Conservation (phyloP, 2,329 filamentous ascomycete species). For the Colletotrichum sublineola region DNA sequence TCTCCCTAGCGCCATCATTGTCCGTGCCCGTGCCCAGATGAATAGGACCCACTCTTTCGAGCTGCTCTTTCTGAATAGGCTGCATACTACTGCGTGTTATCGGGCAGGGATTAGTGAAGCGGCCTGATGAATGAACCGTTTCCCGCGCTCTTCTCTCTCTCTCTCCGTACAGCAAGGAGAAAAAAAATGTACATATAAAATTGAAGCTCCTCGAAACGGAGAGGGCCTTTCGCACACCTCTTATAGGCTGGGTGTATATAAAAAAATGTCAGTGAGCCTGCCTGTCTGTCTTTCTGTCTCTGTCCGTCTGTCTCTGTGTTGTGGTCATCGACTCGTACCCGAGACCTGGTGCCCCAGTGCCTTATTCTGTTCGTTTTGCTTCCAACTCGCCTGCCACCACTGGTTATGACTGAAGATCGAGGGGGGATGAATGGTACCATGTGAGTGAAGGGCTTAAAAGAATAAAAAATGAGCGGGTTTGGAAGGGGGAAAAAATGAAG, state of each 20-base stretch:
- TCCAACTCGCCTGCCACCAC: not conserved
- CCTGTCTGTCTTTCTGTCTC: not conserved
- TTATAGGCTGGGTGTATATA: not conserved
- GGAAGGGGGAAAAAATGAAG: not conserved
- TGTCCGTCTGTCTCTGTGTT: not conserved
- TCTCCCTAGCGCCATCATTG: constrained; percentile 21
- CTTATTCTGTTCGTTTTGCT: constrained; percentile 14
- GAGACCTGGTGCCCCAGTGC: not conserved
- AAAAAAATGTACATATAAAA: not conserved
- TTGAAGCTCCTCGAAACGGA: not conserved
- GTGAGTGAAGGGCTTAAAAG: not conserved
- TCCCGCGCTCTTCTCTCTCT: not conserved
- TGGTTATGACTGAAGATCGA: not conserved
- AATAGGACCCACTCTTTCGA: constrained; percentile 6
- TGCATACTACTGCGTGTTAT: constrained; percentile 28
- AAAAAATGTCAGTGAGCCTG: not conserved
- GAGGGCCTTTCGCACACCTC: not conserved
- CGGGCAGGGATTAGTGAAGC: constrained; percentile 8
- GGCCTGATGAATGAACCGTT: constrained; percentile 21
- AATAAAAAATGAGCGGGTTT: too few species aligned
- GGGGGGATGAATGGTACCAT: not conserved
- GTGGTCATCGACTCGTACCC: constrained; percentile 1
- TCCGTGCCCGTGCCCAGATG: constrained; percentile 34
- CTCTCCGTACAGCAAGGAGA: not conserved
- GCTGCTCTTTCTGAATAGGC: constrained; percentile 23